Evolutionary conservation across 148 eudicot species (phyloP).

Genomic region (Diospyros kaki): DNA sequence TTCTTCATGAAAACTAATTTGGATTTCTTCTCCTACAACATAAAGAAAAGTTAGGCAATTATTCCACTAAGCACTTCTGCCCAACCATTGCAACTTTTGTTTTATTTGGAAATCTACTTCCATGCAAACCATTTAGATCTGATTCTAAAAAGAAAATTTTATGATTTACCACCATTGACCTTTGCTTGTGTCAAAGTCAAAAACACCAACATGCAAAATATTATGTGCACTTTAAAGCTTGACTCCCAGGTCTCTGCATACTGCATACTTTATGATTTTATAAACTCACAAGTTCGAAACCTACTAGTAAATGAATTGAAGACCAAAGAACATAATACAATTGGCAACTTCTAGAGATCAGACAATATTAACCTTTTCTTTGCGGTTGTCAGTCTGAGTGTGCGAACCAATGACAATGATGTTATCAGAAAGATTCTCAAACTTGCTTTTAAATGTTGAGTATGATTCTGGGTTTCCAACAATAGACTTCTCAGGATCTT

Average conservation of each 20-base stretch:
- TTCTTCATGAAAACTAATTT: background rate
- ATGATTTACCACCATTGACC: background rate
- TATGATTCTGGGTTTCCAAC: conserved; percentile 65
- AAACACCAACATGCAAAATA: background rate
- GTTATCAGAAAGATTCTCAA: conserved; percentile 75
- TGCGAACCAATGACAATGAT: conserved; percentile 78
- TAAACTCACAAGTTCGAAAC: background rate
- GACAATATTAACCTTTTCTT: conserved; percentile 60
- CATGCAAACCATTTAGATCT: background rate
- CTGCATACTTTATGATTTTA: background rate
- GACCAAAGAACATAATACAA: background rate
- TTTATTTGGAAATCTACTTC: background rate
- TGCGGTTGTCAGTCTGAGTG: conserved; percentile 67
- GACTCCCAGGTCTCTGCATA: background rate
- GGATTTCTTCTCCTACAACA: background rate
- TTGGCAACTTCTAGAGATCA: background rate
- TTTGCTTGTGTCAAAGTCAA: background rate
- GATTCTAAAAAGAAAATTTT: background rate
- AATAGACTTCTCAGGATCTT: conserved; percentile 83
- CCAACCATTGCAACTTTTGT: background rate
- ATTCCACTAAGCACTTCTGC: background rate
- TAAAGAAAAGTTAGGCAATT: background rate
- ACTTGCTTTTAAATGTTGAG: conserved; percentile 54
- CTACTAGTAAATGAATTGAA: background rate
- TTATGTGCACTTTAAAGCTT: background rate